Percentiles rank a stretch among this genome's conserved stretches.
These are phyloP conservation scores for Candida frijolesensis DNA, from an alignment of 1,139 yeast genomes.

Conservation along the genomic window DNA sequence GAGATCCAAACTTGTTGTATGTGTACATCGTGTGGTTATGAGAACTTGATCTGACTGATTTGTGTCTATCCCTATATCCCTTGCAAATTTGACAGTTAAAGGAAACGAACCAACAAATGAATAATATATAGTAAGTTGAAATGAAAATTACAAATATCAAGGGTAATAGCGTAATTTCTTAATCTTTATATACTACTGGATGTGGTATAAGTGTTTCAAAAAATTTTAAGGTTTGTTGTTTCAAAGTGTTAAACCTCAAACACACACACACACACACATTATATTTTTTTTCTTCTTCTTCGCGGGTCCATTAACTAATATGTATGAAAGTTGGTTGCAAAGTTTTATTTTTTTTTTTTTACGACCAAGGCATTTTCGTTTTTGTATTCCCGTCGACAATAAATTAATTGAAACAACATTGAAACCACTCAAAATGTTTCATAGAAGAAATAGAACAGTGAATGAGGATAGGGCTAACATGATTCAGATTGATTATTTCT, in stretches of 20 bases:
- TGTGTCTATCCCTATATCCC: not conserved
- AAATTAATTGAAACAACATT: not conserved
- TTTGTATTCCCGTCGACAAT: not conserved
- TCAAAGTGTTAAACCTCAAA: conserved; percentile 1
- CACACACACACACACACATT: conserved; percentile 1
- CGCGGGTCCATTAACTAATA: too few relatives aligned
- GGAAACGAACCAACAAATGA: not conserved
- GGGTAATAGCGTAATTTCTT: not conserved
- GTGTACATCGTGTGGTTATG: conserved; percentile 15
- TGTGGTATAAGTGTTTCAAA: not conserved
- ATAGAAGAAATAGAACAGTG: not conserved
- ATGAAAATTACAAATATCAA: not conserved
- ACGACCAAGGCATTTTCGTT: not conserved
- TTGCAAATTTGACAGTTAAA: not conserved
- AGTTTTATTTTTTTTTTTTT: not conserved
- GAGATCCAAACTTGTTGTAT: conserved; percentile 20
- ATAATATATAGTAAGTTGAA: not conserved
- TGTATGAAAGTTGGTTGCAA: conserved; percentile 2
- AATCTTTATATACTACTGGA: not conserved
- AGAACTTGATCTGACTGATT: not conserved
- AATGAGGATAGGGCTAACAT: not conserved
- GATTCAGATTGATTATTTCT: conserved; percentile 10
- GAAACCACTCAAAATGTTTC: conserved; percentile 4
- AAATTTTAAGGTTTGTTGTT: not conserved
- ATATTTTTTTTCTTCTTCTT: not conserved